phyloP scores from a whole-genome alignment of 371 early-diverging fungal genomes.

The Mortierella polycephala region DNA sequence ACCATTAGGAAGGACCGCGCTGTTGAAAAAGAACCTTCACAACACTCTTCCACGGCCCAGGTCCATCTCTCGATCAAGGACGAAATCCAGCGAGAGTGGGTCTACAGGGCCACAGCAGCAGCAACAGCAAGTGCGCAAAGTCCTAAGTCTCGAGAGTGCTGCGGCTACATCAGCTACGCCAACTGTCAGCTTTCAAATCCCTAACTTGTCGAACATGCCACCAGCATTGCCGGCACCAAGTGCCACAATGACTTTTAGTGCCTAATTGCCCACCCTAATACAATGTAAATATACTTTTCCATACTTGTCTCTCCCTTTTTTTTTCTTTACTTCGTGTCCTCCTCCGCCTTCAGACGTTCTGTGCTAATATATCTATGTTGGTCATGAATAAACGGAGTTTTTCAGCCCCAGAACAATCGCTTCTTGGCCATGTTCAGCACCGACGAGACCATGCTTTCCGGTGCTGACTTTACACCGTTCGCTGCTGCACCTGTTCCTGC shows the following conservation, averaged over 20 bases:
- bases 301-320: neutral
- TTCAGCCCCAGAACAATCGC: conserved; percentile 49
- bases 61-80: conserved; percentile 3
- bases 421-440: conserved; percentile 45
- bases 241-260: conserved; percentile 14
- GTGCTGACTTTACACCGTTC: neutral
- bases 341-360: no score
- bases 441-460: conserved; percentile 26
- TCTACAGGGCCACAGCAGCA: neutral
- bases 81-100: conserved; percentile 29
- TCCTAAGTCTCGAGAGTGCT: conserved; percentile 10
- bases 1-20: conserved; percentile 26
- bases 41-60: conserved; percentile 19
- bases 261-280: neutral
- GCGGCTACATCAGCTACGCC: neutral
- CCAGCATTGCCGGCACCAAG: neutral
- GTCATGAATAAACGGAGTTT: no score
- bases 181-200: conserved; percentile 18
- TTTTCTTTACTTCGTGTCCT: neutral
- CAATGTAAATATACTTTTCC: neutral
- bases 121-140: conserved; percentile 13
- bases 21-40: conserved; percentile 29
- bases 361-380: no score
- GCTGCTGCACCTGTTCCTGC: neutral
- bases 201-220: neutral